Evolutionary conservation across 768 basidiomycete genomes (phyloP).

Genomic region (Tulasnella sp.): DNA sequence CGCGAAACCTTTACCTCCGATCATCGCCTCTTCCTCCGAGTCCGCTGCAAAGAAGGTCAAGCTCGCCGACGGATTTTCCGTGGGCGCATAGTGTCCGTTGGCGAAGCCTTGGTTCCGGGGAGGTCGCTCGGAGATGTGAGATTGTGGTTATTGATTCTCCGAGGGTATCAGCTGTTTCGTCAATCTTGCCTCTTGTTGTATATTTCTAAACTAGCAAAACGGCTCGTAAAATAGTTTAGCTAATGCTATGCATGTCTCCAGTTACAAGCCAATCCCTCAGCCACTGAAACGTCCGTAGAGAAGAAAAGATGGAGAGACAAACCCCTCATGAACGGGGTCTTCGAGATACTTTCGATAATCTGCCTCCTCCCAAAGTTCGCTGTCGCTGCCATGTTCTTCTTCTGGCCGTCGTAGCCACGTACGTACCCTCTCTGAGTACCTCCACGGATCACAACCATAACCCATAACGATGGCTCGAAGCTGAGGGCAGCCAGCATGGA

Average conservation of each 20-base stretch:
- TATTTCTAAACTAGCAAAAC: neutral
- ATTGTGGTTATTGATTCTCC: neutral
- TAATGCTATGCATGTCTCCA: slow-evolving; percentile 1
- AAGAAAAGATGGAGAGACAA: neutral
- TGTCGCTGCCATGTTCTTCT: neutral
- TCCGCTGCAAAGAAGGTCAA: slow-evolving; percentile 34
- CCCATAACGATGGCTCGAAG: neutral
- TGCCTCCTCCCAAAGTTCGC: neutral
- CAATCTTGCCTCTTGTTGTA: neutral
- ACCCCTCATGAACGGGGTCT: neutral
- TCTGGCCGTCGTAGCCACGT: neutral
- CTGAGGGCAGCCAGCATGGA: neutral
- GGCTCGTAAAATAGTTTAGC: neutral
- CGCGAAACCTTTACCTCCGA: neutral
- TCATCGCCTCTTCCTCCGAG: slow-evolving; percentile 5
- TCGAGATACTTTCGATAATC: neutral
- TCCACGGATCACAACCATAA: neutral
- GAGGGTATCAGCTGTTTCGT: neutral
- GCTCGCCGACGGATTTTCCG: slow-evolving; percentile 23
- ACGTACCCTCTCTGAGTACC: neutral
- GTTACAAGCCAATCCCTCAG: neutral
- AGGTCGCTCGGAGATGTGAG: neutral
- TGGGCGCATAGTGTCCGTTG: neutral
- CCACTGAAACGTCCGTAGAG: neutral
- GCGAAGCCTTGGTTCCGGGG: neutral